phyloP scores from a whole-genome alignment of 1,284 basidiomycete species.

The Cutaneotrichosporon sp. region DNA sequence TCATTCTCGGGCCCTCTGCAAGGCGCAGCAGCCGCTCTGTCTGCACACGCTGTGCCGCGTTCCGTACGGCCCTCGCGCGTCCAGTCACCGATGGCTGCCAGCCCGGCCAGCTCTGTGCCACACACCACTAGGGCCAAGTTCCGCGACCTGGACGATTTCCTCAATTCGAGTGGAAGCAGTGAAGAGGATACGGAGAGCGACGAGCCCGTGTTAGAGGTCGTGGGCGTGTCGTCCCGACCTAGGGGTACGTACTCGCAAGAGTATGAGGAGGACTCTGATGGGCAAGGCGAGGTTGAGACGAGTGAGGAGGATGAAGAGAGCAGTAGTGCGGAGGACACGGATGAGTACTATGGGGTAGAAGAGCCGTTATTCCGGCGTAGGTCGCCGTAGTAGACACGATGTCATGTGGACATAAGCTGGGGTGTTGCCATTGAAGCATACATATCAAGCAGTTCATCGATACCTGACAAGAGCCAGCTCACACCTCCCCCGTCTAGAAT shows the following conservation, averaged over 20 bases:
- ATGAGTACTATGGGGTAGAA: background rate
- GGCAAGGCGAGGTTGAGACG: conserved; percentile 5
- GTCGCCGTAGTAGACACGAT: too few species aligned
- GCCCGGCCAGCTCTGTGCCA: conserved; percentile 7
- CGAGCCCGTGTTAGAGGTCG: background rate
- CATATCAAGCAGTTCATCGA: background rate
- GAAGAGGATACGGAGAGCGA: conserved; percentile 50
- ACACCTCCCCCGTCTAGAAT: too few species aligned
- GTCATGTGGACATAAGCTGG: too few species aligned
- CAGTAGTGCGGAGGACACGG: background rate
- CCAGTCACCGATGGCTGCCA: conserved; percentile 10
- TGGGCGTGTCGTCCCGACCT: conserved; percentile 17
- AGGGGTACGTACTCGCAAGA: conserved; percentile 33
- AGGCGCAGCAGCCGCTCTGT: background rate
- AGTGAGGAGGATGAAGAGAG: background rate
- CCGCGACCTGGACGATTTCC: conserved; percentile 47
- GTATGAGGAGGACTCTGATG: conserved; percentile 16
- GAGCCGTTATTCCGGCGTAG: background rate
- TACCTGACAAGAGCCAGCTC: too few species aligned
- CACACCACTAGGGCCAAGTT: conserved; percentile 29
- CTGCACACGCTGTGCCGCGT: background rate
- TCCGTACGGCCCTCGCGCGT: conserved; percentile 1
- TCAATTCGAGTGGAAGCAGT: conserved; percentile 37
- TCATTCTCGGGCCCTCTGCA: too few species aligned
- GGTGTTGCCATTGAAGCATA: too few species aligned